Base-by-base conservation (phyloP, 305 asterid genomes). In the Fraxinus ornus region DNA sequence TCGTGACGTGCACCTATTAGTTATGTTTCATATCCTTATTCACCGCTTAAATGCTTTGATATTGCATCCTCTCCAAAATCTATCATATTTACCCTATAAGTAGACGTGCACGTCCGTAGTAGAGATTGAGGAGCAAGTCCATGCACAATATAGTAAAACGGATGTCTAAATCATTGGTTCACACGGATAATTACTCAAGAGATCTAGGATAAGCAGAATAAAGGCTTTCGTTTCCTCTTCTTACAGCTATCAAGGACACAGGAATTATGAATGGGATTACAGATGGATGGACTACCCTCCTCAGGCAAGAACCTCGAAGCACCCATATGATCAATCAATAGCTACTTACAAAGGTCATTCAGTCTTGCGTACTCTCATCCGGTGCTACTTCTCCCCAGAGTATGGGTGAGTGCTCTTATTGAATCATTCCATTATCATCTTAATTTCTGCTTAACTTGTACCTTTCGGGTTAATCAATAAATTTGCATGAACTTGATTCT, bases 241-340 rank as follows among this genome's bases (percentile, higher is more conserved):
- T 84, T 87, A 84, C 89, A 92, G 97, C 88, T 80, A 82, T 82
- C 83, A 39, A 60, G 88, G 89, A 62, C 83, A 32, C 79, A 91
- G 93, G 86, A 92, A 92, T 78, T 91, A 85, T 66, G 97, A 94
- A 49, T 95, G 98, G 97, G 98, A 95, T 85, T 95, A 95, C 80
- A 88, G 98, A 91, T 92, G 94, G 98, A 95, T 95, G 97, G 98
- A 94, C 75, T 94, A 92, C 81, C 98, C 98, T 32, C 49, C 79
- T 24, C 92, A 89, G 85, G 97, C 97, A 55, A 87, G 94, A 87
- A 84, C 85, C 49, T 81, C 89, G 83, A 91, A 88, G 91, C 98
- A 94, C 83, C 98, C 97, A 0, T 79, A 81, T 26, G 98, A 95
- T 88, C 97, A 88, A 73, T 95, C 98, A 1, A 86, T 95, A 62